phyloP scores from a whole-genome alignment of 768 basidiomycete species.

The Leccinum obscurum region DNA sequence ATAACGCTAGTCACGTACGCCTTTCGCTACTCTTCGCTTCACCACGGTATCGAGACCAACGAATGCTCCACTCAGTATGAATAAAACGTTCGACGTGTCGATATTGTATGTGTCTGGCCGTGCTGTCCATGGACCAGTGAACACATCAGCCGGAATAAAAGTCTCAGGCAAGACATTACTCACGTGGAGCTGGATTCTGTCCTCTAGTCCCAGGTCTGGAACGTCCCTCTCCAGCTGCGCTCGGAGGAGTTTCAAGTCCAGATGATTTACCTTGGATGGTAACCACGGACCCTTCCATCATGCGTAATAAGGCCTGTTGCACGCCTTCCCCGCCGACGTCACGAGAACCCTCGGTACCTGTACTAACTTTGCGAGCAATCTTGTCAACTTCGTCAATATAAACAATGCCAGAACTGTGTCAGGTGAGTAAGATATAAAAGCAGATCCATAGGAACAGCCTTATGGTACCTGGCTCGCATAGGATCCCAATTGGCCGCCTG shows the following conservation, averaged over 20 bases:
- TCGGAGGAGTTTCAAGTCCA: slow-evolving; percentile 45
- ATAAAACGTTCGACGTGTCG: slow-evolving; percentile 90
- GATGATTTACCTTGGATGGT: slow-evolving; percentile 76
- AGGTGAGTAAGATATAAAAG: slow-evolving; percentile 8
- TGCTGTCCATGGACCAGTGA: slow-evolving; percentile 35
- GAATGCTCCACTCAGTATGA: slow-evolving; percentile 93
- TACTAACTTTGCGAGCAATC: slow-evolving; percentile 64
- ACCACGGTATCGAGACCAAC: slow-evolving; percentile 87
- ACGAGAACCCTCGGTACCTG: slow-evolving; percentile 67
- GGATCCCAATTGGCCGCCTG: slow-evolving; percentile 93
- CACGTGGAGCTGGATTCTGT: slow-evolving; percentile 35
- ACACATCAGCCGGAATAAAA: background rate
- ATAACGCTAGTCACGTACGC: slow-evolving; percentile 51
- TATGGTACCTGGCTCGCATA: slow-evolving; percentile 68
- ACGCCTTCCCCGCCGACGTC: slow-evolving; percentile 97
- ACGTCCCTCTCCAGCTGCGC: slow-evolving; percentile 45
- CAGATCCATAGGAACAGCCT: background rate
- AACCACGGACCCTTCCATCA: slow-evolving; percentile 91
- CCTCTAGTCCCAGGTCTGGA: slow-evolving; percentile 51
- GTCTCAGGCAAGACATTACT: slow-evolving; percentile 4
- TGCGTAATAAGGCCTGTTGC: slow-evolving; percentile 86
- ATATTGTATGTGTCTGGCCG: slow-evolving; percentile 71
- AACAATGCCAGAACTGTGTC: slow-evolving; percentile 82
- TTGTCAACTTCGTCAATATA: slow-evolving; percentile 98
- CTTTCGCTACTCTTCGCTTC: slow-evolving; percentile 77